Conservation (phyloP, 139 green algal species). For the Yamagishiella unicocca region DNA sequence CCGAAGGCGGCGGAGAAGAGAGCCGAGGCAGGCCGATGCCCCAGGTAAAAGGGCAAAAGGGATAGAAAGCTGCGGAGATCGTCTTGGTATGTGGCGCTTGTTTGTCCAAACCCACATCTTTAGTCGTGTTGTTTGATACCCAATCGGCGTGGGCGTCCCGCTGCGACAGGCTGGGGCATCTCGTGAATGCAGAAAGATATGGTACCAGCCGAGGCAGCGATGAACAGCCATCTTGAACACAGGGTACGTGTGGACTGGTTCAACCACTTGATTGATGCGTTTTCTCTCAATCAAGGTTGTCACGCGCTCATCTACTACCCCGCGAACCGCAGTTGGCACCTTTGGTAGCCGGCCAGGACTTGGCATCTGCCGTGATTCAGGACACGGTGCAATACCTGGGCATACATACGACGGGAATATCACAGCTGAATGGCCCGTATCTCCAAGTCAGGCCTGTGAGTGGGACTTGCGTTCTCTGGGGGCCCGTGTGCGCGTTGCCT, state of each 20-base stretch:
- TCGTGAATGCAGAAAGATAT: constrained; percentile 30
- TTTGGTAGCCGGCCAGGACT: not conserved
- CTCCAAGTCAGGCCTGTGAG: constrained; percentile 17
- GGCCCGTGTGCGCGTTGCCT: too few species aligned
- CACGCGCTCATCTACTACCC: not conserved
- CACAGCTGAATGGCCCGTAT: constrained; percentile 2
- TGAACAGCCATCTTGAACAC: constrained; percentile 3
- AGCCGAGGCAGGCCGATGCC: constrained; percentile 3
- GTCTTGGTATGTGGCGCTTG: too few species aligned
- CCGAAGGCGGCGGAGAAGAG: not conserved
- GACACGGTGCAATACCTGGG: constrained; percentile 38
- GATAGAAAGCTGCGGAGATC: too few species aligned
- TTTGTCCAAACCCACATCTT: too few species aligned
- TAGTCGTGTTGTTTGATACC: not conserved
- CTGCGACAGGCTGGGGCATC: not conserved
- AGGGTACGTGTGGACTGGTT: not conserved
- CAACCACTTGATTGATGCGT: not conserved
- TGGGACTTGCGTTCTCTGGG: too few species aligned
- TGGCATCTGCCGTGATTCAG: constrained; percentile 26
- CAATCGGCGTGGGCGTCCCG: not conserved
- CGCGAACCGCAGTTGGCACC: constrained; percentile 5
- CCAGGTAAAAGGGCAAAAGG: constrained; percentile 18
- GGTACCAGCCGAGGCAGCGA: not conserved
- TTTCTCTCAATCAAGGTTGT: not conserved
- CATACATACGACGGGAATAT: constrained; percentile 12